Conservation (phyloP, 1,284 basidiomycete species). For the Ustilago vetiveriae region DNA sequence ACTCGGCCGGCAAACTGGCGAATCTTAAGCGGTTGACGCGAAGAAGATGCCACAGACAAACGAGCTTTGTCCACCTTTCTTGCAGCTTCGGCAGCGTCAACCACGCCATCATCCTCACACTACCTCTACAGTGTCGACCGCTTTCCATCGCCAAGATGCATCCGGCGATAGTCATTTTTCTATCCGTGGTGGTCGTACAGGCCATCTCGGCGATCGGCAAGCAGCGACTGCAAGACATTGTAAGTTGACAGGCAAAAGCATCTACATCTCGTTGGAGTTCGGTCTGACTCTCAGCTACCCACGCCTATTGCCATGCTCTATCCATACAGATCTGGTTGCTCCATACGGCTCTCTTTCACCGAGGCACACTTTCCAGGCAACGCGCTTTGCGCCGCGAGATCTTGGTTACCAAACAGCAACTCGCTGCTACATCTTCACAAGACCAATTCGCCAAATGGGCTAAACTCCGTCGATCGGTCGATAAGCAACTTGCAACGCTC, state of each 20-base stretch:
- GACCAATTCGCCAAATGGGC: slow-evolving; percentile 99
- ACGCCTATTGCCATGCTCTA: not conserved
- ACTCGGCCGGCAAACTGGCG: slow-evolving; percentile 28
- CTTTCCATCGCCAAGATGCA: slow-evolving; percentile 31
- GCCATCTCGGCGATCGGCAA: slow-evolving; percentile 43
- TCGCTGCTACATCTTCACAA: slow-evolving; percentile 89
- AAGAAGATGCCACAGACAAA: slow-evolving; percentile 3
- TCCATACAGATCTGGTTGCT: slow-evolving; percentile 21
- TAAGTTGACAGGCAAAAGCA: too few relatives aligned
- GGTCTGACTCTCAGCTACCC: too few relatives aligned
- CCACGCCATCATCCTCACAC: not conserved
- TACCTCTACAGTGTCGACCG: not conserved
- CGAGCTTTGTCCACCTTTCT: slow-evolving; percentile 21
- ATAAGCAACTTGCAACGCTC: slow-evolving; percentile 91
- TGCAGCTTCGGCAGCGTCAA: not conserved
- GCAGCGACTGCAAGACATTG: slow-evolving; percentile 31
- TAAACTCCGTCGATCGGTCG: slow-evolving; percentile 85
- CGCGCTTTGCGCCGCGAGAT: slow-evolving; percentile 49
- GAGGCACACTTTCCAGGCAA: slow-evolving; percentile 34
- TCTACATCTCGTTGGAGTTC: too few relatives aligned
- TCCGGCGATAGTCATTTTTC: slow-evolving; percentile 55
- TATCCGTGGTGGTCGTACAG: slow-evolving; percentile 38
- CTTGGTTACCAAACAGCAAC: slow-evolving; percentile 79
- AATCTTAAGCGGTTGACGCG: slow-evolving; percentile 9
- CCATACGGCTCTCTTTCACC: slow-evolving; percentile 43